Evolutionary conservation across 116 monocot genomes (phyloP).

Genomic region (Dioscorea cayenensis): DNA sequence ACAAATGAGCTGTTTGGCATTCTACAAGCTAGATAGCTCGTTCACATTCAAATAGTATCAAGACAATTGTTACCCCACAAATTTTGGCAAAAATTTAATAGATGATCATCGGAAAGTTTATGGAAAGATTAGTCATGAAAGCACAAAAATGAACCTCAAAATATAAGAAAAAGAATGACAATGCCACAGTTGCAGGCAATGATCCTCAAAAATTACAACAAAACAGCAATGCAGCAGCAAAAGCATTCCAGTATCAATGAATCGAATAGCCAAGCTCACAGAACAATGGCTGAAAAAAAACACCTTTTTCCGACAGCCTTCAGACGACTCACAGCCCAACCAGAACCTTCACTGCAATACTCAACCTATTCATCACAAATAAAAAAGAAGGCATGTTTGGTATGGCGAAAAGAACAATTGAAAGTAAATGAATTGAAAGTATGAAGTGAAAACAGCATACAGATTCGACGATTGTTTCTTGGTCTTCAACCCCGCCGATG

Average conservation of each 20-base stretch:
- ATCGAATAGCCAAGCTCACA: conserved; percentile 9
- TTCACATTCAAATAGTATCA: too few species aligned
- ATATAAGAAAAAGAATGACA: background rate
- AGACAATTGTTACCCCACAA: too few species aligned
- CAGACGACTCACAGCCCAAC: conserved; percentile 30
- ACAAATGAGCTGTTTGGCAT: too few species aligned
- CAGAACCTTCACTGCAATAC: conserved; percentile 42
- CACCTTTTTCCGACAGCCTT: conserved; percentile 49
- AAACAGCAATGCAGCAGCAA: background rate
- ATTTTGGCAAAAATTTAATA: too few species aligned
- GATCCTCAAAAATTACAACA: too few species aligned
- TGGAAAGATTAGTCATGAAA: too few species aligned
- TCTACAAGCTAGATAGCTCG: too few species aligned
- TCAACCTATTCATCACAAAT: conserved; percentile 45
- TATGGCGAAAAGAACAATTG: background rate
- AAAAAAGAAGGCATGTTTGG: background rate
- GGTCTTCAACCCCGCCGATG: conserved; percentile 44
- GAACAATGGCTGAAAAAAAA: conserved; percentile 51
- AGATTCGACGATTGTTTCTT: conserved; percentile 20
- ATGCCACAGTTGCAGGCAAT: background rate
- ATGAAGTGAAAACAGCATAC: conserved; percentile 17
- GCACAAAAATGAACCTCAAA: background rate
- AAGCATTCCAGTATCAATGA: too few species aligned
- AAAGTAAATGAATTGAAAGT: background rate
- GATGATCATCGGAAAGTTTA: too few species aligned